A percentile compares a stretch with the other conserved stretches of the same genome.
Conservation (phyloP, 768 basidiomycete species). For the Hericium alpestre region DNA sequence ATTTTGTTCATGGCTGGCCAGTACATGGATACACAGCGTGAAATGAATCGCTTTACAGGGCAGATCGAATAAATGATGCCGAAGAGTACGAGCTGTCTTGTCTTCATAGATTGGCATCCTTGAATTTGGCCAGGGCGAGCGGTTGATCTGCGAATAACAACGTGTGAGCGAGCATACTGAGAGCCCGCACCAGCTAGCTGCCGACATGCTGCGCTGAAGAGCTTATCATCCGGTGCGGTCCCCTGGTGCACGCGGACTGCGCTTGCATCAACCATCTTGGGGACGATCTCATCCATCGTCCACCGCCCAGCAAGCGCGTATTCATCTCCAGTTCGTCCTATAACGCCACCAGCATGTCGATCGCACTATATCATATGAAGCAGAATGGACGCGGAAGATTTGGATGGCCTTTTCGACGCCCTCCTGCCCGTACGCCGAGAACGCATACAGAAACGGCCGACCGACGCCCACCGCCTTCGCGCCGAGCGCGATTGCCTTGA, state of each 20-base stretch:
- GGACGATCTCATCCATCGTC: conserved; percentile 67
- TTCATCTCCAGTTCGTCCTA: conserved; percentile 99
- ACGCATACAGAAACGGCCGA: conserved; percentile 81
- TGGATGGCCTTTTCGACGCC: conserved; percentile 78
- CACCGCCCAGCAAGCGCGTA: conserved; percentile 80
- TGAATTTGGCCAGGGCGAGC: conserved; percentile 13
- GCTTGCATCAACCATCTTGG: conserved; percentile 83
- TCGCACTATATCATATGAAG: neutral
- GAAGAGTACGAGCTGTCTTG: too few species aligned
- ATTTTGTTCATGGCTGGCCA: too few species aligned
- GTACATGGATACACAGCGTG: too few species aligned
- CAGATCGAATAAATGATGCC: neutral
- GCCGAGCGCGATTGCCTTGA: conserved; percentile 82
- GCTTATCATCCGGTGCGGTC: conserved; percentile 52
- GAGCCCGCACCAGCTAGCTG: neutral
- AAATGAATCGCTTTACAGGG: too few species aligned
- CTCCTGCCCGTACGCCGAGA: conserved; percentile 78
- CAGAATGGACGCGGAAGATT: conserved; percentile 51
- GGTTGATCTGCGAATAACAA: conserved; percentile 10
- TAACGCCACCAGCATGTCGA: neutral
- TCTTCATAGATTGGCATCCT: conserved; percentile 12
- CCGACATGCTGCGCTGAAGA: conserved; percentile 76
- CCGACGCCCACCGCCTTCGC: conserved; percentile 90
- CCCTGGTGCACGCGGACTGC: conserved; percentile 54
- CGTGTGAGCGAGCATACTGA: too few species aligned